Base-by-base conservation (phyloP, 2,329 filamentous ascomycete genomes). In the Daldinia eschscholtzii region DNA sequence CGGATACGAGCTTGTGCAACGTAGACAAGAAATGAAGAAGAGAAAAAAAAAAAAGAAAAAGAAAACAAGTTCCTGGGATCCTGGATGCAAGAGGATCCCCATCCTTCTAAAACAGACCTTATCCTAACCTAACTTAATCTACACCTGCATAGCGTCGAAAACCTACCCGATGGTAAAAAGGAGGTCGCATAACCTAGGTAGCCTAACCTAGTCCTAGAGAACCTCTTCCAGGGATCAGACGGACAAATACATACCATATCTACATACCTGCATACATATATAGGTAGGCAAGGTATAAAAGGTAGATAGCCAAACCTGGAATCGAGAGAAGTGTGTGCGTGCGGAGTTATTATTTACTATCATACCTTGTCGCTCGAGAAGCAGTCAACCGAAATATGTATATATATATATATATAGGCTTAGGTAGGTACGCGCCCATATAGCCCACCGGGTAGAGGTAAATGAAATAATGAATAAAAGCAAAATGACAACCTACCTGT, bases 1-100 rank as follows among this genome's bases (percentile, higher is more conserved):
- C 50, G 50, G 50, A 62, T 62, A 62, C 59, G 59, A 62, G 39
- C 59, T 20, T 50, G 28, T 37, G 42, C 28, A 41, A 62, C 52
- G 52, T 39, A 18, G 12, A 15, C 28, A 60, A 23, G 50, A 60
- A 60, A 60, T 23, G 33, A 35, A 35, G 7, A 35, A 35, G 10
- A 7, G 33, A 35, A 23, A 23, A 23, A 23, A 23, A 2, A 23
- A 23, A 23, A 23, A 23, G 20, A 23, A 23, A 23, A 23, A 23
- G 50, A 60, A 60, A 60, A 60, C 42, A 35, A 48, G 57, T 50
- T 39, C 35, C 33, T 35, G 20, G 20, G 20, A 23, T 23, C 20
- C 20, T 23, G 20, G 20, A 23, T 23, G 20, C 1, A 23, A 23
- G 20, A 23, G 20, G 20, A 23, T 23, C 20, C 20, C 20, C 20